Evolutionary conservation across 129 eudicot genomes (phyloP).

Genomic region (Pseudognaphalium luteoalbum): DNA sequence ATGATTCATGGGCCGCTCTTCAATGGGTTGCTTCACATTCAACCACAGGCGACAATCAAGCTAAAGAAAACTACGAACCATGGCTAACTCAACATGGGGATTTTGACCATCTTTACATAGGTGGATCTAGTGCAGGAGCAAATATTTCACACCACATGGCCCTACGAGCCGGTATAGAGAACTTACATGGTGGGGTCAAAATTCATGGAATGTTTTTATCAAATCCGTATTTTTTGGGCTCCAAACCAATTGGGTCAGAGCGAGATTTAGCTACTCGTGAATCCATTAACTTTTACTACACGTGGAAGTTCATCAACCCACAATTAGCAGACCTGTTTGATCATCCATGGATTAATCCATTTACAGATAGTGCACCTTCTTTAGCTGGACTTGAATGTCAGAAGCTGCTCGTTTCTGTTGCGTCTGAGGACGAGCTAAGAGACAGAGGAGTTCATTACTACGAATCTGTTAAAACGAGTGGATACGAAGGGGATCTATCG

Average conservation of each 20-base stretch:
- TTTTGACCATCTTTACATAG: slow-evolving; percentile 38
- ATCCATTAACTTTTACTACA: slow-evolving; percentile 4
- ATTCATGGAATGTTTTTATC: slow-evolving; percentile 38
- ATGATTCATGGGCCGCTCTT: slow-evolving; percentile 57
- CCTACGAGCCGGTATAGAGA: slow-evolving; percentile 26
- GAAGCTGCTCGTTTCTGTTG: slow-evolving; percentile 51
- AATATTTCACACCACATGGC: slow-evolving; percentile 45
- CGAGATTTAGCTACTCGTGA: neutral
- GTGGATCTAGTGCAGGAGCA: slow-evolving; percentile 53
- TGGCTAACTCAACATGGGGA: slow-evolving; percentile 39
- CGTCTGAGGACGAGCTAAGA: slow-evolving; percentile 54
- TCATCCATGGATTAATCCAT: slow-evolving; percentile 57
- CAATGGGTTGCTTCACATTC: slow-evolving; percentile 49
- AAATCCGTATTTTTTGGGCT: slow-evolving; percentile 34
- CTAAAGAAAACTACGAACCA: slow-evolving; percentile 20
- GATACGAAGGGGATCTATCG: slow-evolving; percentile 47
- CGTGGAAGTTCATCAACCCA: slow-evolving; percentile 50
- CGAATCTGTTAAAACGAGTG: slow-evolving; percentile 48
- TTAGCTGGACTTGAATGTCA: slow-evolving; percentile 40
- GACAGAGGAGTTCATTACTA: slow-evolving; percentile 45
- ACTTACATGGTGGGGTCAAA: slow-evolving; percentile 20
- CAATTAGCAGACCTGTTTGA: slow-evolving; percentile 42
- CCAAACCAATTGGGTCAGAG: slow-evolving; percentile 31
- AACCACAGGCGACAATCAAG: neutral
- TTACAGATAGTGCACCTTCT: slow-evolving; percentile 41